Percentiles rank a stretch among this genome's conserved stretches.
Evolutionary conservation across 1,139 yeast species (phyloP).

Genomic region (Meyerozyma sp.): DNA sequence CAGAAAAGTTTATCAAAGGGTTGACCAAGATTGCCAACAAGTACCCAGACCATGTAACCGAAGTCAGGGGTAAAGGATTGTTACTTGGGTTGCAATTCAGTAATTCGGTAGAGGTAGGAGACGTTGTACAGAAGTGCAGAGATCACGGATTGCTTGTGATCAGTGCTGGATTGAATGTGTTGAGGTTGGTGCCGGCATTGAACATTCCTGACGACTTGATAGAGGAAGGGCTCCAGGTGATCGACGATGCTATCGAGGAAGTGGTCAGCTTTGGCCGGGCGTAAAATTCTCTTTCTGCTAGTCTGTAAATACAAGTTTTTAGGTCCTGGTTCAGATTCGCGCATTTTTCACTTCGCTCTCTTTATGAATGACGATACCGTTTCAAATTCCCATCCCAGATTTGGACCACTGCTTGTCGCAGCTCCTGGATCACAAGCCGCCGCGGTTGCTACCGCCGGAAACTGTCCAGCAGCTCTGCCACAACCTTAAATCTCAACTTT

Average conservation of each 20-base stretch:
- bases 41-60: conserved; percentile 55
- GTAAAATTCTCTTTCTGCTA: not conserved
- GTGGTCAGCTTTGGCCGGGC: conserved; percentile 3
- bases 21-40: conserved; percentile 48
- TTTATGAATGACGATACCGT: conserved; percentile 27
- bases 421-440: conserved; percentile 39
- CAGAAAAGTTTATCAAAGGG: conserved; percentile 47
- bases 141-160: conserved; percentile 77
- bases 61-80: conserved; percentile 83
- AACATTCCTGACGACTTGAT: conserved; percentile 70
- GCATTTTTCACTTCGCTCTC: not conserved
- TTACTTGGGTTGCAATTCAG: conserved; percentile 77
- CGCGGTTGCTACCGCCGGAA: conserved; percentile 42
- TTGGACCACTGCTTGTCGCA: conserved; percentile 43
- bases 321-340: not conserved
- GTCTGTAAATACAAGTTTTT: too few species aligned
- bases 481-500: conserved; percentile 33
- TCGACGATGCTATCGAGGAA: conserved; percentile 44
- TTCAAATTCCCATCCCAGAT: conserved; percentile 30
- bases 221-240: conserved; percentile 62
- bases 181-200: conserved; percentile 89
- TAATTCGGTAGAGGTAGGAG: conserved; percentile 52
- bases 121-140: conserved; percentile 62
- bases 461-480: conserved; percentile 46
- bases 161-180: conserved; percentile 86